Evolutionary conservation across 768 basidiomycete species (phyloP).

Genomic region (Epithele typhae): DNA sequence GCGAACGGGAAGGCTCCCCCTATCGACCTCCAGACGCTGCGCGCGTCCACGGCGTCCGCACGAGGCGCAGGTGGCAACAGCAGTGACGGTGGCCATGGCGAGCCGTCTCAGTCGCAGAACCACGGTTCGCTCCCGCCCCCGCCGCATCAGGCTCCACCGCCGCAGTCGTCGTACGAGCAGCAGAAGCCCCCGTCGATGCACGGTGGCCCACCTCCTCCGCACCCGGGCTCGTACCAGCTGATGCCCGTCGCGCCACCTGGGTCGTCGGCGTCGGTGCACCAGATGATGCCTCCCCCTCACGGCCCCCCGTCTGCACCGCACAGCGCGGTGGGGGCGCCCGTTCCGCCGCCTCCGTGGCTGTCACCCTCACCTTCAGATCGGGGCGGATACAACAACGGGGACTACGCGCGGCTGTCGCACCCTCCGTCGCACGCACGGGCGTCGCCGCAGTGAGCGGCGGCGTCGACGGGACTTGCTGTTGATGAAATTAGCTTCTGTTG

Average conservation of each 20-base stretch:
- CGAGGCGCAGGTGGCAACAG: conserved; percentile 12
- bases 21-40: conserved; percentile 74
- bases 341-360: conserved; percentile 22
- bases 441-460: conserved; percentile 26
- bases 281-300: conserved; percentile 22
- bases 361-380: conserved; percentile 7
- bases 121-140: background rate
- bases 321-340: conserved; percentile 12
- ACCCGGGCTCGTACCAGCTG: conserved; percentile 19
- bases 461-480: too few relatives aligned
- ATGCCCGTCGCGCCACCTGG: conserved; percentile 13
- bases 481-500: too few relatives aligned
- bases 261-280: conserved; percentile 9
- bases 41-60: conserved; percentile 45
- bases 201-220: conserved; percentile 6
- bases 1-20: conserved; percentile 49
- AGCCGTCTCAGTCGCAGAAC: conserved; percentile 9
- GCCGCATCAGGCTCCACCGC: conserved; percentile 5
- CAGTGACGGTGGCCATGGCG: conserved; percentile 7
- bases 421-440: conserved; percentile 33
- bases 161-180: conserved; percentile 15
- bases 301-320: conserved; percentile 9
- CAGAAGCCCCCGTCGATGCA: conserved; percentile 16
- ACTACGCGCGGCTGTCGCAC: conserved; percentile 44
- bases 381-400: conserved; percentile 21